Evolutionary conservation across 1,284 basidiomycete species (phyloP).

Genomic region (Heterobasidion annosum): DNA sequence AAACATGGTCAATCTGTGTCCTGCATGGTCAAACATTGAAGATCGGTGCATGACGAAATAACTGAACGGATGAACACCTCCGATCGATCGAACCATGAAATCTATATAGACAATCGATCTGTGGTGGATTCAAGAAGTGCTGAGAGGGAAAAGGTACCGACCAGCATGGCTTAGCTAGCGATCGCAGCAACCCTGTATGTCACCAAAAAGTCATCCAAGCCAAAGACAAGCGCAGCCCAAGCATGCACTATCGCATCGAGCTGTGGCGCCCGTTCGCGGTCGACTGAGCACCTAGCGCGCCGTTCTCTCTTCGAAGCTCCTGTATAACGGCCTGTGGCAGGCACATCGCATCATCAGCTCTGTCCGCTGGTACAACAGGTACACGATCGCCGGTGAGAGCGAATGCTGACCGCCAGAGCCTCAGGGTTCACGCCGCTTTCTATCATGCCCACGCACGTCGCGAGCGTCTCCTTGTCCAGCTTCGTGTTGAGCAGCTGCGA

Average conservation of each 20-base stretch:
- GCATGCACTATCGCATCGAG: not conserved
- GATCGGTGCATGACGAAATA: too few relatives aligned
- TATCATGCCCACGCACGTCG: constrained; percentile 76
- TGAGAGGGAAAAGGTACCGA: too few relatives aligned
- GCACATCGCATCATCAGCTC: not conserved
- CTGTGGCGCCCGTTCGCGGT: not conserved
- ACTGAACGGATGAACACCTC: too few relatives aligned
- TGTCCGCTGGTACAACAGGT: not conserved
- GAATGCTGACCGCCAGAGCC: constrained; percentile 65
- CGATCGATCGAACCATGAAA: too few relatives aligned
- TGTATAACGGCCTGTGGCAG: constrained; percentile 57
- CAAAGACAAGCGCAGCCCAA: too few relatives aligned
- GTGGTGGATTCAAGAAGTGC: too few relatives aligned
- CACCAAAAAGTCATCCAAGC: too few relatives aligned
- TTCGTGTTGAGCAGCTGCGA: constrained; percentile 78
- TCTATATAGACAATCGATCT: too few relatives aligned
- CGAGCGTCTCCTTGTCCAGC: constrained; percentile 75
- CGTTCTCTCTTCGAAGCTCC: constrained; percentile 61
- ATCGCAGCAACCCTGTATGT: too few relatives aligned
- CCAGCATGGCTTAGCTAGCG: too few relatives aligned
- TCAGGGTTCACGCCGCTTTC: constrained; percentile 82
- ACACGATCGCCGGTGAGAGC: not conserved
- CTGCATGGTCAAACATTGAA: too few relatives aligned
- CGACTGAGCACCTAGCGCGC: constrained; percentile 13
- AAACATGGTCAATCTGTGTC: too few relatives aligned